Base-by-base conservation (phyloP, 2,329 filamentous ascomycete species). In the Sporothrix sp. region DNA sequence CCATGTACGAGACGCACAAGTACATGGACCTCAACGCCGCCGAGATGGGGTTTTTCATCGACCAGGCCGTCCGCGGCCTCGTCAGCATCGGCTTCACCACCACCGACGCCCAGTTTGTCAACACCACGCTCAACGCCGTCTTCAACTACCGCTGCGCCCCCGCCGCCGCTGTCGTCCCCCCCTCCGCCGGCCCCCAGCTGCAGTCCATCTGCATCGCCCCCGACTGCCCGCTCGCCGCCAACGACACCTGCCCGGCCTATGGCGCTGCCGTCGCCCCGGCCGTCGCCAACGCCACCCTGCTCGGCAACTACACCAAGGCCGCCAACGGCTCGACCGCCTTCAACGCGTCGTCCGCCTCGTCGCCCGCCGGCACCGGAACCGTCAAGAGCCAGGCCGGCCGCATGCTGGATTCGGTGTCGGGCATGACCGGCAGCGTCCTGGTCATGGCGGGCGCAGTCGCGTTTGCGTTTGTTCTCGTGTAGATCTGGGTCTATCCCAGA, bases 1-100 rank as follows among this genome's bases (percentile, higher is more conserved):
- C 52, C 18, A 53, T 53, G 52, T 53, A 53, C 13, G 48, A 53
- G 37, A 44, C 48, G 25, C 52, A 50, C 52, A 53, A 50, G 52
- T 53, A 33, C 45, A 53, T 53, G 52, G 52, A 53, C 33, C 52
- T 53, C 30, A 53, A 53, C 18, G 14, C 20, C 13, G 48, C 28
- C 14, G 53, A 52, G 20, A 40, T 48, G 50, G 23, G 39, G 43
- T 53, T 50, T 23, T 53, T 53, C 38, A 33, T 53, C 43, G 52
- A 53, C 52, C 52, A 53, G 44, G 52, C 52, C 18, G 48, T 51
- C 7, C 43, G 44, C 11, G 52, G 52, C 43, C 43, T 53, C 4
- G 2, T 51, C 11, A 51, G 43, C 16, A 47, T 53, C 14, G 52
- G 52, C 36, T 53, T 53, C 42, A 40, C 5, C 43, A 21, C 38